Base-by-base conservation (phyloP, 805 yeast species). In the Starmerella bombicola region DNA sequence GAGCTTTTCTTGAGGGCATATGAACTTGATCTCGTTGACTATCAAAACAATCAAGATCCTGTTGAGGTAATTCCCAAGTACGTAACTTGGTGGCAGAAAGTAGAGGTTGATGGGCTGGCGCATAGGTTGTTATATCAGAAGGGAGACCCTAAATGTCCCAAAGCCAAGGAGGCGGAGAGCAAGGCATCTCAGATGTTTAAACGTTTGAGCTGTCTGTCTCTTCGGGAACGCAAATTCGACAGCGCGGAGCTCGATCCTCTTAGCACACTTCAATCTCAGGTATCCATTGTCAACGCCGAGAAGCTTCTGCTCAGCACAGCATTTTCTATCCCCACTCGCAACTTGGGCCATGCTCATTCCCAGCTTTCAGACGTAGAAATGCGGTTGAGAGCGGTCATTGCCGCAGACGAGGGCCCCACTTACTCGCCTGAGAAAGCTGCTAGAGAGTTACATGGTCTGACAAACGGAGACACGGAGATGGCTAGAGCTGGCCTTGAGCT, bases 1-100 rank as follows among this genome's bases (percentile, higher is more conserved):
- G 66, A 65, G 17, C 66, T 81, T 17, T 68, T 85, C 19, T 51
- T 76, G 26, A 60, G 63, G 30, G 78, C 76, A 0, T 74, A 82
- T 18, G 70, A 69, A 32, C 70, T 69, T 10, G 84, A 74, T 1
- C 54, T 55, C 4, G 31, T 64, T 21, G 49, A 49, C 3, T 34
- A 40, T 3, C 67, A 80, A 1, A 60, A 42, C 30, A 42, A 43
- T 3, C 31, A 68, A 0, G 56, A 66, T 9, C 63, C 65, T 0
- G 63, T 67, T 8, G 60, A 70, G 23, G 72, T 80, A 44, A 55
- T 79, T 29, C 58, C 60, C 2, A 64, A 65, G 25, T 67, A 81
- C 54, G 62, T 80, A 4, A 65, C 69, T 5, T 55, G 77, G 38
- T 86, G 97, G 96, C 66, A 28, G 2, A 25, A 29, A 3, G 38